These are phyloP conservation scores for Rhizoclosmatium sp. DNA, from an alignment of 192 early-diverging fungal genomes.

Conservation along the genomic window DNA sequence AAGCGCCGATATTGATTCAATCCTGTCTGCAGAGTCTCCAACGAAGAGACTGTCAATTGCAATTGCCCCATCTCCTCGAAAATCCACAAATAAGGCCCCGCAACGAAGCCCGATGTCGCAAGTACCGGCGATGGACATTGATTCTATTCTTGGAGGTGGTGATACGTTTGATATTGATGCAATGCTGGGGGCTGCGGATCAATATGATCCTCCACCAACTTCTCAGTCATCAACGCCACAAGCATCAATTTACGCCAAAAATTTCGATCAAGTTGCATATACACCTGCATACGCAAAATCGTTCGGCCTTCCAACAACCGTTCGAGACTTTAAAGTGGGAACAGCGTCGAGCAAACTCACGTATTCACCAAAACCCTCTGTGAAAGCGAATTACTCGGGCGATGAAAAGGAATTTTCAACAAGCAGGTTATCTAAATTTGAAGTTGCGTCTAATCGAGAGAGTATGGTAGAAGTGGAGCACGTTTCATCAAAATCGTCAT, in stretches of 20 bases:
- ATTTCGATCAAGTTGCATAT: background rate
- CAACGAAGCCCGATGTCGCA: background rate
- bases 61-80: background rate
- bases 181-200: background rate
- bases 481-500: no score
- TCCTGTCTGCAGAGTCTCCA: background rate
- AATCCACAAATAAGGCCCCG: background rate
- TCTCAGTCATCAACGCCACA: background rate
- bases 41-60: background rate
- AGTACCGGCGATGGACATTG: background rate
- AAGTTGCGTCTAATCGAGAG: no score
- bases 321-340: background rate
- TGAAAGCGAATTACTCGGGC: no score
- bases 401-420: no score
- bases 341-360: background rate
- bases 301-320: background rate
- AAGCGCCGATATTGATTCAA: background rate
- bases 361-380: no score
- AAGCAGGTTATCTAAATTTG: no score
- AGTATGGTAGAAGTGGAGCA: no score
- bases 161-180: background rate
- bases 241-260: background rate
- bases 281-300: background rate
- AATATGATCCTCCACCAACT: background rate
- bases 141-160: background rate